These are phyloP conservation scores for Didymella lethalis DNA, from an alignment of 2,329 filamentous ascomycete genomes.

Conservation along the genomic window DNA sequence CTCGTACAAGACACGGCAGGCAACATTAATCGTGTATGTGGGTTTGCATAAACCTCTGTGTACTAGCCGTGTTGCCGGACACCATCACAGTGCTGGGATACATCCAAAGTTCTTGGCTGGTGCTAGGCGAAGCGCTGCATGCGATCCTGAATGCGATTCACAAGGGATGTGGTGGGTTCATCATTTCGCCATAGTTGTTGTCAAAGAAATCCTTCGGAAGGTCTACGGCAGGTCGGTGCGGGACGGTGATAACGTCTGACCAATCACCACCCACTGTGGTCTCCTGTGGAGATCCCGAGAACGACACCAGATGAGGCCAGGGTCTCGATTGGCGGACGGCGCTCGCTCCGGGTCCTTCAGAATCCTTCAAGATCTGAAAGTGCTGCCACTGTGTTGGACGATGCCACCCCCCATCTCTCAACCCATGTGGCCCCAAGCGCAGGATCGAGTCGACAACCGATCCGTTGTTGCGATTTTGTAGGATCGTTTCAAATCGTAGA, in stretches of 20 bases:
- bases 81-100: too few species aligned
- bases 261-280: not conserved
- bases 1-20: not conserved
- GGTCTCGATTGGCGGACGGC: slow-evolving; percentile 3
- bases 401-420: not conserved
- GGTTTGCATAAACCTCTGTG: not conserved
- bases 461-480: not conserved
- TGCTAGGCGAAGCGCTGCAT: not conserved
- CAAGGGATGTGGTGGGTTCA: not conserved
- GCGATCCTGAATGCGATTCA: not conserved
- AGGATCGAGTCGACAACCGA: not conserved
- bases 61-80: not conserved
- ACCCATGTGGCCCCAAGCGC: not conserved
- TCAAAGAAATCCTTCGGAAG: not conserved
- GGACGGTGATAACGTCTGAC: not conserved
- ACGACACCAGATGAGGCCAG: not conserved
- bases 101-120: not conserved
- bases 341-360: not conserved
- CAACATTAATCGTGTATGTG: not conserved
- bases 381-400: not conserved
- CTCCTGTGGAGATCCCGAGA: not conserved
- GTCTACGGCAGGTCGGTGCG: not conserved
- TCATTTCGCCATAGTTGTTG: not conserved
- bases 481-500: slow-evolving; percentile 6
- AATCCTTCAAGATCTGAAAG: not conserved